These are phyloP conservation scores for Cyclotella choctawhatcheeana DNA, from an alignment of 108 stramenopile genomes.

Conservation along the genomic window DNA sequence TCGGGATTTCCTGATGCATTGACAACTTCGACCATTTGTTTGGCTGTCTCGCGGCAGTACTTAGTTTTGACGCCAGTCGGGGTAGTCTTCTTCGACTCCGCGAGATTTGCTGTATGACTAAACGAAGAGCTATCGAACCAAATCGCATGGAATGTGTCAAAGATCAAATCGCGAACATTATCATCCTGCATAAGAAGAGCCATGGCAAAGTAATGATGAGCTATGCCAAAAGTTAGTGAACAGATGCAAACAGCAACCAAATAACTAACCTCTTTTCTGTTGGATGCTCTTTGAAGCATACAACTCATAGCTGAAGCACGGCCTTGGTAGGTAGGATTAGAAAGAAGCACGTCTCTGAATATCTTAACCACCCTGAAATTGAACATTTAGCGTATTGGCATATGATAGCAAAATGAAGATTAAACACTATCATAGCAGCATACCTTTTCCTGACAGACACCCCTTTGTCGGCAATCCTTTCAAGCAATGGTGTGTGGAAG, in stretches of 20 bases:
- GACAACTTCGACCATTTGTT: slow-evolving; percentile 95
- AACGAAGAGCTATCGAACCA: slow-evolving; percentile 71
- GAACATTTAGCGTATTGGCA: not conserved
- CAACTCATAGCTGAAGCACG: slow-evolving; percentile 73
- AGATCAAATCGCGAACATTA: slow-evolving; percentile 87
- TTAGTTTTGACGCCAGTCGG: slow-evolving; percentile 27
- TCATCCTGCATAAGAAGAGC: slow-evolving; percentile 63
- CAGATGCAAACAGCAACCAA: too few relatives aligned
- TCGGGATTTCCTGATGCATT: slow-evolving; percentile 71
- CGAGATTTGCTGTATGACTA: slow-evolving; percentile 26
- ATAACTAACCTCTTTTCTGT: slow-evolving; percentile 83
- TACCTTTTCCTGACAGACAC: slow-evolving; percentile 82
- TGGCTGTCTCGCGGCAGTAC: slow-evolving; percentile 59
- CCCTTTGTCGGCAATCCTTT: slow-evolving; percentile 82
- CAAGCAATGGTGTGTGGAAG: slow-evolving; percentile 83
- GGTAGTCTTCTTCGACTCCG: slow-evolving; percentile 14
- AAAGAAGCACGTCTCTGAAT: slow-evolving; percentile 80
- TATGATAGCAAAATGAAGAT: not conserved
- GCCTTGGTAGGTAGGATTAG: slow-evolving; percentile 79
- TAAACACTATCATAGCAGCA: too few relatives aligned
- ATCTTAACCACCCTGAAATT: slow-evolving; percentile 80
- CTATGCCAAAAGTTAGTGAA: too few relatives aligned
- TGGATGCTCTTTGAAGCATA: slow-evolving; percentile 80
- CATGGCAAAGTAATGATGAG: too few relatives aligned
- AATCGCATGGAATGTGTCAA: slow-evolving; percentile 84